Evolutionary conservation across 768 basidiomycete species (phyloP).

Genomic region (Termitomyces heimii): DNA sequence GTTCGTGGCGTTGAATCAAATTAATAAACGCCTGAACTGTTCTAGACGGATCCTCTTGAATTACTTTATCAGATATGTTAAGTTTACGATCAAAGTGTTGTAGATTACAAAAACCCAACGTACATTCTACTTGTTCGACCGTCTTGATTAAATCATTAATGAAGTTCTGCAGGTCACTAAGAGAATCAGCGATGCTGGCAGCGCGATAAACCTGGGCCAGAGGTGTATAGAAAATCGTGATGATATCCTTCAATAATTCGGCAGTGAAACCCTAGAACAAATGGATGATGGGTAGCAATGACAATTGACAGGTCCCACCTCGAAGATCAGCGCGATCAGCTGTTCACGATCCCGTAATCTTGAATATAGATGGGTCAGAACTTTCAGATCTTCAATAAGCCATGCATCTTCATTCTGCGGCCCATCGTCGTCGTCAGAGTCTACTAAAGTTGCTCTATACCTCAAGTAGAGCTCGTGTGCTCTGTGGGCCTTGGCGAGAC

Average conservation of each 20-base stretch:
- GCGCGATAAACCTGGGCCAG: conserved; percentile 96
- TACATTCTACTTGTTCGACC: conserved; percentile 83
- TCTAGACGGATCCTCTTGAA: conserved; percentile 73
- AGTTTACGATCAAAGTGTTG: neutral
- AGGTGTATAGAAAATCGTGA: conserved; percentile 97
- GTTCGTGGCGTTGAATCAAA: conserved; percentile 90
- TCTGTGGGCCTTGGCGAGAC: conserved; percentile 69
- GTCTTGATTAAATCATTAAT: conserved; percentile 93
- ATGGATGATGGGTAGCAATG: neutral
- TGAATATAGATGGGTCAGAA: conserved; percentile 75
- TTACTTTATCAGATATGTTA: conserved; percentile 40
- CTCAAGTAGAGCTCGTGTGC: conserved; percentile 75
- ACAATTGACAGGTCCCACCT: conserved; percentile 42
- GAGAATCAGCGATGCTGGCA: conserved; percentile 92
- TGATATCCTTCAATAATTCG: conserved; percentile 94
- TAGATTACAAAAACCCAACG: conserved; percentile 40
- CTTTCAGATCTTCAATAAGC: conserved; percentile 87
- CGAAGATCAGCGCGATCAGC: conserved; percentile 89
- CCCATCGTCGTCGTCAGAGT: conserved; percentile 92
- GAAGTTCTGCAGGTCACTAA: conserved; percentile 89
- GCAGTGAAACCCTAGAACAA: conserved; percentile 78
- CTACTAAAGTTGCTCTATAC: conserved; percentile 51
- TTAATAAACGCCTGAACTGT: conserved; percentile 94
- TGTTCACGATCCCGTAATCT: conserved; percentile 85
- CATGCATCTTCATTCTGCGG: conserved; percentile 94